These are phyloP conservation scores for Porodaedalea pini DNA, from an alignment of 1,284 basidiomycete genomes.

Conservation along the genomic window DNA sequence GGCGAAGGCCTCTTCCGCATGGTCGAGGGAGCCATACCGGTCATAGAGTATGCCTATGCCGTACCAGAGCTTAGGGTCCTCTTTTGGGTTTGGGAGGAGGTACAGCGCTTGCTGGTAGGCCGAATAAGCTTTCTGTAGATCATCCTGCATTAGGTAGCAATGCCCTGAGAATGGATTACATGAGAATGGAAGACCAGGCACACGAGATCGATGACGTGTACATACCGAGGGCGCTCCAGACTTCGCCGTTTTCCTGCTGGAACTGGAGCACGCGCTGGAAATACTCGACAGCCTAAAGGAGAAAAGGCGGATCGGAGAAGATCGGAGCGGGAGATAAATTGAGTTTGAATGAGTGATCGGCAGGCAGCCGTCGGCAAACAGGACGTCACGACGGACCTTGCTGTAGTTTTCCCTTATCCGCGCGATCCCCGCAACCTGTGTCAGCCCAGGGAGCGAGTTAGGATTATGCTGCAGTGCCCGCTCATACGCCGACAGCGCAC, in stretches of 20 bases:
- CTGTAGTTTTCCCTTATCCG: constrained; percentile 86
- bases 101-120: constrained; percentile 99
- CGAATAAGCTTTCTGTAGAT: constrained; percentile 96
- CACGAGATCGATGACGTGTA: constrained; percentile 25
- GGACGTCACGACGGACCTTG: constrained; percentile 53
- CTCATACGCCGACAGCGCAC: constrained; percentile 87
- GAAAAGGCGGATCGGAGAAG: constrained; percentile 18
- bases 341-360: constrained; percentile 14
- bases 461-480: constrained; percentile 90
- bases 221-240: constrained; percentile 88
- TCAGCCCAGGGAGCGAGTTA: constrained; percentile 81
- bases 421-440: constrained; percentile 87
- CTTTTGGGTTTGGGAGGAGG: constrained; percentile 92
- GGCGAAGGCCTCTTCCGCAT: constrained; percentile 97
- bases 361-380: constrained; percentile 24
- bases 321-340: constrained; percentile 11
- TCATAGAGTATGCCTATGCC: constrained; percentile 99
- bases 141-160: constrained; percentile 99
- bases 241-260: constrained; percentile 90
- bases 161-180: constrained; percentile 55
- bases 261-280: constrained; percentile 88
- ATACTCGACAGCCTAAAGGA: constrained; percentile 83
- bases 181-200: constrained; percentile 18
- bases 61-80: constrained; percentile 99
- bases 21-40: constrained; percentile 96